Evolutionary conservation across 192 early-diverging fungal genomes (phyloP), one percentile per base, ranked within the genome.

Genomic region (Physocladia obscura): DNA sequence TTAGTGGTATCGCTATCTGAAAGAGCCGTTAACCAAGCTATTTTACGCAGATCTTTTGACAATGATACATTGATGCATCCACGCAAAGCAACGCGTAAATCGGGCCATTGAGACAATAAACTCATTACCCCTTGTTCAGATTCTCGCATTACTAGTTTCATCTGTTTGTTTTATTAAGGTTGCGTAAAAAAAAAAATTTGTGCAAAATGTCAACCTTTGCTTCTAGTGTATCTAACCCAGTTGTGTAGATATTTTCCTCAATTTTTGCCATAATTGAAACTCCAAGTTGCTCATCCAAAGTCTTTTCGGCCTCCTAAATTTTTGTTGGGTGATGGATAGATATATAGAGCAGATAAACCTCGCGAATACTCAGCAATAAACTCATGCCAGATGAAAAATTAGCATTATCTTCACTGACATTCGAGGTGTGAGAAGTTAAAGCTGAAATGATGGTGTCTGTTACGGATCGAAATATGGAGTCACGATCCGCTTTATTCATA

Each of bases 1-100:
- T 68, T 68, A 38, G 40, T 52, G n/a, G 54, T 68, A n/a, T 68
- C 65, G 32, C 56, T 57, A 29, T 68, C 65, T 1, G 65, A 68
- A 8, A 68, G 52, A 29, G 51, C 54, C n/a, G 65, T 38, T 4
- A 68, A 38, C 65, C 65, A 68, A 4, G 65, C 65, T 4, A 68
- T 37, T 13, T 34, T 21, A 15, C 65, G 15, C 50, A 68, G 30
- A 44, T 68, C 65, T 2, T 52, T 31, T 21, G 65, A 68, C 21
- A 68, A 56, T 8, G 65, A n/a, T 11, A 68, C 65, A 44, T 68
- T 68, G 3, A 68, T 34, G 52, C 52, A 68, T 24, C 65, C 65
- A 11, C 65, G 65, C 22, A 68, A 49, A 3, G 65, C 38, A 17
- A 68, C 56, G 1, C 65, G 49, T 13, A 34, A 36, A 52, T 68